Percentiles rank a stretch among this genome's conserved stretches.
phyloP scores from a whole-genome alignment of 352 stramenopile genomes.

The Stephanocyclus meneghinianus region DNA sequence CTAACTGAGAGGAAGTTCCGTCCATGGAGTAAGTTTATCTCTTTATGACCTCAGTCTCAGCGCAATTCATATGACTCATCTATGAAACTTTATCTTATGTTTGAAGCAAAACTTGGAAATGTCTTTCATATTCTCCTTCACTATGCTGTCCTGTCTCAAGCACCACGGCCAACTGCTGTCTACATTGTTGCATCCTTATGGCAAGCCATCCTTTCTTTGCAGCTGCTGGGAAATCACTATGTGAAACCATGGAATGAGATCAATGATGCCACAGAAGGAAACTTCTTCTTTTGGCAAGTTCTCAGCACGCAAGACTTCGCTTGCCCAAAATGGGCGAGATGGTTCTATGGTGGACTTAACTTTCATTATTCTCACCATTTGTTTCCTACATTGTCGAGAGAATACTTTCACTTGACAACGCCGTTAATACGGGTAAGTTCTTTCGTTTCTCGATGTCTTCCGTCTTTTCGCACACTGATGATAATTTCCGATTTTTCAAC shows the following conservation, averaged over 20 bases:
- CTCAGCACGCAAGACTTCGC: conserved; percentile 29
- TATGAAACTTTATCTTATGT: not conserved
- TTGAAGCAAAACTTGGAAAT: conserved; percentile 28
- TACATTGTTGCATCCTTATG: conserved; percentile 13
- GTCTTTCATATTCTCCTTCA: conserved; percentile 30
- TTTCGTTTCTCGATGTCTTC: not conserved
- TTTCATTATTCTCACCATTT: conserved; percentile 44
- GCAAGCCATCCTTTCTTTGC: conserved; percentile 29
- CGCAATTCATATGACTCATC: not conserved
- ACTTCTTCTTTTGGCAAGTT: conserved; percentile 37
- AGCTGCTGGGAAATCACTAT: conserved; percentile 36
- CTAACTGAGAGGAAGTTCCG: conserved; percentile 39
- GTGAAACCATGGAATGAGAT: conserved; percentile 34
- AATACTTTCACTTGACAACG: conserved; percentile 34
- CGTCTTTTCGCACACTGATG: not conserved
- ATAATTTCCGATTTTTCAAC: not conserved
- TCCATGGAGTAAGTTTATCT: conserved; percentile 21
- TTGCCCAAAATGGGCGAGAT: conserved; percentile 18
- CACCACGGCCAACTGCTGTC: conserved; percentile 14
- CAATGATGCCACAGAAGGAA: conserved; percentile 27
- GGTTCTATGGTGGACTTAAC: conserved; percentile 36
- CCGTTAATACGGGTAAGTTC: conserved; percentile 23
- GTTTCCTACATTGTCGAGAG: conserved; percentile 35
- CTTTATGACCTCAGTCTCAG: not conserved
- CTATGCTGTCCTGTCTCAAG: conserved; percentile 27